Evolutionary conservation across 306 rosid genomes (phyloP).

Genomic region (Glycine tomentella): DNA sequence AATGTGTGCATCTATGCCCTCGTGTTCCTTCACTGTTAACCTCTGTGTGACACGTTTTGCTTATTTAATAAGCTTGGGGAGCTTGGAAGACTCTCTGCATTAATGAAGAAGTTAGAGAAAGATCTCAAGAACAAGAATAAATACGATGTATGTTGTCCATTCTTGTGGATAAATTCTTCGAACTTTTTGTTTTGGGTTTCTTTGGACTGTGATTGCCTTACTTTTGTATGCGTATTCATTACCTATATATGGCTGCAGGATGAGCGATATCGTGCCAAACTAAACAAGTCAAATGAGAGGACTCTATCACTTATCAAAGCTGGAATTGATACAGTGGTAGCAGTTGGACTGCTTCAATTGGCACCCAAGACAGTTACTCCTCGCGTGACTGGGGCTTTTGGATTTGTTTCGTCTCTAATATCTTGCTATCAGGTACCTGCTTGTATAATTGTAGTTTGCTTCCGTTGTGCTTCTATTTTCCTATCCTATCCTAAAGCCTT

Average conservation of each 20-base stretch:
- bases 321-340: slow-evolving; percentile 81
- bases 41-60: slow-evolving; percentile 35
- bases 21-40: slow-evolving; percentile 3
- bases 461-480: slow-evolving; percentile 36
- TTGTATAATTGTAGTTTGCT: neutral
- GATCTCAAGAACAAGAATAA: slow-evolving; percentile 72
- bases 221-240: neutral
- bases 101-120: slow-evolving; percentile 86
- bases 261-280: slow-evolving; percentile 76
- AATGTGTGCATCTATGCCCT: neutral
- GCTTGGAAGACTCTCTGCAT: slow-evolving; percentile 88
- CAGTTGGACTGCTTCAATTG: slow-evolving; percentile 90
- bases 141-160: slow-evolving; percentile 67
- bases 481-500: neutral
- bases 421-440: slow-evolving; percentile 92
- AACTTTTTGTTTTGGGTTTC: slow-evolving; percentile 11
- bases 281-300: slow-evolving; percentile 80
- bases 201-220: neutral
- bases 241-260: slow-evolving; percentile 58
- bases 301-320: slow-evolving; percentile 86
- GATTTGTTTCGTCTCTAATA: slow-evolving; percentile 84
- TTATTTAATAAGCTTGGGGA: slow-evolving; percentile 76
- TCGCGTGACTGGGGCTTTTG: slow-evolving; percentile 92
- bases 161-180: neutral
- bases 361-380: slow-evolving; percentile 88